Base-by-base conservation (phyloP, 2,329 filamentous ascomycete species). In the Aaosphaeria arxii region DNA sequence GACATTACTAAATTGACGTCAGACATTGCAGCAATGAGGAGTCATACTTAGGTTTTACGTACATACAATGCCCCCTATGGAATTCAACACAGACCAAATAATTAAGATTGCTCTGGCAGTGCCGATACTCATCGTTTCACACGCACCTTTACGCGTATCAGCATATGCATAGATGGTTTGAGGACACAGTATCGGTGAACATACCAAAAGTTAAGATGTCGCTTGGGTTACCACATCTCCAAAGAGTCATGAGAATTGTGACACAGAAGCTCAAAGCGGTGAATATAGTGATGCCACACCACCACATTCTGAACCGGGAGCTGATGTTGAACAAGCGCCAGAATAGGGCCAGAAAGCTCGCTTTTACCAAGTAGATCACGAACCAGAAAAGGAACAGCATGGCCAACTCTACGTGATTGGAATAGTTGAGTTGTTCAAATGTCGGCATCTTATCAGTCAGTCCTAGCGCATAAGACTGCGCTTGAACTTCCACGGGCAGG, bases 281-380 rank as follows among this genome's bases (percentile, higher is more conserved):
- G 24, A 30, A 30, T 11, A 7, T 29, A 30, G 41, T 43, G 6
- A 17, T 11, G 24, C 7, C 17, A 7, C 24, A 43, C 41, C 41
- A 43, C 9, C 6, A 43, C 7, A 43, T 13, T n/a, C 42, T 39
- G 33, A 53, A 53, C 32, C 40, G 29, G 5, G 24, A 43, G 13
- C 45, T 47, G 3, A 50, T 13, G 9, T 42, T 40, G 36, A 53
- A 53, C 5, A 48, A 42, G 5, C 44, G n/a, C 51, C 51, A 53
- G 39, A 50, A 50, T 11, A 53, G 24, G 6, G 39, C 42, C 9
- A 53, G 39, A 44, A 53, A 50, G 43, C 48, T 53, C 13, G 42
- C 48, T 29, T 53, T 53, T 6, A 50, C 47, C 5, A 33, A 11
- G 36, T 50, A 50, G 11, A 54, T 44, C 13, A 46, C 42, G 29